These are phyloP conservation scores for Spathaspora boniae DNA, from an alignment of 805 yeast species.

Conservation along the genomic window DNA sequence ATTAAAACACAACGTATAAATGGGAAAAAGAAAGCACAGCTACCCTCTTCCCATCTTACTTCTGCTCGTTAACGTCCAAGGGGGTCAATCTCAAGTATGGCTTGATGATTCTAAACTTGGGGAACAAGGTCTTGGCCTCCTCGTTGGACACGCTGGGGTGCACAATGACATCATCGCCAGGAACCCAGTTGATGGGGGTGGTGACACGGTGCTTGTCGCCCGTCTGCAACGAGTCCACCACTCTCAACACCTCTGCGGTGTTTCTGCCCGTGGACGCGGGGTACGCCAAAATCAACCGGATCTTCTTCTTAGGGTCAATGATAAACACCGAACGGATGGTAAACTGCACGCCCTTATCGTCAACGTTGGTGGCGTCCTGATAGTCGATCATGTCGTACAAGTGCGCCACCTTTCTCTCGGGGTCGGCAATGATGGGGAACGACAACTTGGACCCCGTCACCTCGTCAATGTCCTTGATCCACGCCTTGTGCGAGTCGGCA, in stretches of 20 bases:
- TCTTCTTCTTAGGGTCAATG: conserved; percentile 86
- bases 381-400: conserved; percentile 68
- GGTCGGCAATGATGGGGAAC: conserved; percentile 91
- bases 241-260: conserved; percentile 88
- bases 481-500: conserved; percentile 71
- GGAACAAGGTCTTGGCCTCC: conserved; percentile 68
- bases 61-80: conserved; percentile 28
- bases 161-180: conserved; percentile 87
- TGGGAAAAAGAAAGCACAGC: not conserved
- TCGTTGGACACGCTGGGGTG: conserved; percentile 78
- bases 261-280: conserved; percentile 96
- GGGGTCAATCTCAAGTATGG: conserved; percentile 78
- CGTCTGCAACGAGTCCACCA: conserved; percentile 80
- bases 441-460: conserved; percentile 70
- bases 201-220: conserved; percentile 82
- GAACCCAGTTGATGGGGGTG: conserved; percentile 89
- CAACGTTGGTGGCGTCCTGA: conserved; percentile 66
- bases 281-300: conserved; percentile 81
- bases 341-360: conserved; percentile 68
- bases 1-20: not conserved
- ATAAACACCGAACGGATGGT: conserved; percentile 91
- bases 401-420: conserved; percentile 74
- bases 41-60: not conserved
- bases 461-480: conserved; percentile 93
- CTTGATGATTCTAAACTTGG: conserved; percentile 80